Conservation (phyloP, 768 basidiomycete genomes). For the Wakefieldia striispora region DNA sequence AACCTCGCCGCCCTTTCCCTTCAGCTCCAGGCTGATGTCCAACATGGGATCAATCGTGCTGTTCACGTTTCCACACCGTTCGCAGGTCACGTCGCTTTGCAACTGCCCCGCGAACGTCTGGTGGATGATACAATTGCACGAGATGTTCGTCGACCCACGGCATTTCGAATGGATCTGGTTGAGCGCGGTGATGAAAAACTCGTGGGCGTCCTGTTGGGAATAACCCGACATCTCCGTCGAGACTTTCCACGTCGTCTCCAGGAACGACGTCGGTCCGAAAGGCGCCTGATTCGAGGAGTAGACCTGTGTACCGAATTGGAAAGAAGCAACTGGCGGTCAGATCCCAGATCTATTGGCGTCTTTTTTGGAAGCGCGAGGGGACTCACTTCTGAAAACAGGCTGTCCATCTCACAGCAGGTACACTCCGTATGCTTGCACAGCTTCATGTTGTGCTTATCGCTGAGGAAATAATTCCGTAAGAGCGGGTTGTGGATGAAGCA, state of each 20-base stretch:
- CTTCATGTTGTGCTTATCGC: conserved; percentile 81
- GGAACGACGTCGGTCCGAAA: conserved; percentile 79
- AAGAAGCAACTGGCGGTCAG: background rate
- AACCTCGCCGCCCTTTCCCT: conserved; percentile 46
- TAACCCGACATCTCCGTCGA: conserved; percentile 85
- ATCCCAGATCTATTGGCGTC: background rate
- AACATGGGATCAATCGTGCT: conserved; percentile 86
- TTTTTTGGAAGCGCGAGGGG: background rate
- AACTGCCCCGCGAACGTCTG: conserved; percentile 84
- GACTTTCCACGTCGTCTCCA: conserved; percentile 78
- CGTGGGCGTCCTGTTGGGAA: conserved; percentile 93
- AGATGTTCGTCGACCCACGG: conserved; percentile 68
- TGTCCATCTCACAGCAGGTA: conserved; percentile 93
- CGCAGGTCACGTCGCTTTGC: conserved; percentile 88
- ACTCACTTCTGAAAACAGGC: conserved; percentile 68
- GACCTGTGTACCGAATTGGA: conserved; percentile 35
- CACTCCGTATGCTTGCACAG: conserved; percentile 72
- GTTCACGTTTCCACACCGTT: conserved; percentile 75
- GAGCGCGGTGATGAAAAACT: conserved; percentile 78
- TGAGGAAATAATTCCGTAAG: conserved; percentile 83
- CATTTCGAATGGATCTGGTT: conserved; percentile 86
- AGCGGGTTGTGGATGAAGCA: conserved; percentile 88
- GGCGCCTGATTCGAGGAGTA: conserved; percentile 58
- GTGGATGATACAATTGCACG: conserved; percentile 90
- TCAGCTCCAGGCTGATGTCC: conserved; percentile 86